Base-by-base conservation (phyloP, 2,329 filamentous ascomycete species). In the Aspergillus jensenii region DNA sequence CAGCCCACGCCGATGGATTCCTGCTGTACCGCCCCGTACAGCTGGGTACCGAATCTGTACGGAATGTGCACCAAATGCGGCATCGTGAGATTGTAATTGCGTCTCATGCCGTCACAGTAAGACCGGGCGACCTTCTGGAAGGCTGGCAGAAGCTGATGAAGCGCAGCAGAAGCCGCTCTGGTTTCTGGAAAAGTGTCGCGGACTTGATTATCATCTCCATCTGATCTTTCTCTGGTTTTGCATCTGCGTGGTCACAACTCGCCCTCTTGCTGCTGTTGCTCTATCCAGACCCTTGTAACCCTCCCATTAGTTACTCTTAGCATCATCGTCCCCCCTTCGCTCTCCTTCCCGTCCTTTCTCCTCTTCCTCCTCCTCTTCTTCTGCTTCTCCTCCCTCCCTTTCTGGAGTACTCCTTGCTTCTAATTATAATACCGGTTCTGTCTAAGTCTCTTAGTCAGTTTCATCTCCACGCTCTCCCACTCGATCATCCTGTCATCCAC, bases 61-160 rank as follows among this genome's bases (percentile, higher is more conserved):
- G 15, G 5, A 37, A 37, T 37, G 35, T 7, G 12, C 12, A 14
- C 35, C 15, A 37, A 37, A 37, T 37, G 15, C 12, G 35, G 27
- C 27, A n/a, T 35, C n/a, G 7, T 15, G n/a, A 15, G 15, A 12
- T n/a, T 8, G 45, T 48, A 54, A 52, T 54, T 58, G 58, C 27
- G 60, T 49, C 58, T 59, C 39, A 35, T 40, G 61, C 59, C 50
- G 60, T 62, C 45, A 48, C 31, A 31, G 31, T 14, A 59, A 37
- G 35, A 55, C 57, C 25, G 48, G 6, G 55, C 59, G 59, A 65
- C 56, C 62, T 67, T 67, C 67, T 65, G 62, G 60, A 64, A 65
- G 64, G 55, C 60, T 61, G 55, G 56, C 43, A 46, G 52, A 56
- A 57, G 52, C 52, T 45, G 56, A 60, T 55, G 52, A 52, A 55